phyloP scores from a whole-genome alignment of 2,329 filamentous ascomycete genomes.

The Elsinoe fawcettii region DNA sequence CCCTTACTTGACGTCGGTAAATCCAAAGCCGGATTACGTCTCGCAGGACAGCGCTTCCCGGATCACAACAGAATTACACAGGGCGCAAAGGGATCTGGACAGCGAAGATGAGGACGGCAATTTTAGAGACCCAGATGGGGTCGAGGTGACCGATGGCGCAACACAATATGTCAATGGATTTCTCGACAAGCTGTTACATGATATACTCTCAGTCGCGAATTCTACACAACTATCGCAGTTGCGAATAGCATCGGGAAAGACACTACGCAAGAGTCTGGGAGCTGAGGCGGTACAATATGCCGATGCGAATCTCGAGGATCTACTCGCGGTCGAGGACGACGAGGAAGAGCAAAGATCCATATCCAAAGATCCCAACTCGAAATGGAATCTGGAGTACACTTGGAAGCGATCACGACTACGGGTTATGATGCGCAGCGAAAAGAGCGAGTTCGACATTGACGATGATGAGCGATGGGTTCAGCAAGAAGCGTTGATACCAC shows the following conservation, averaged over 20 bases:
- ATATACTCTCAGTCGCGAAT: constrained; percentile 71
- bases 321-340: constrained; percentile 64
- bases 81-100: constrained; percentile 64
- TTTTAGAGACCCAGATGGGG: constrained; percentile 54
- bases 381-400: constrained; percentile 84
- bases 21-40: constrained; percentile 78
- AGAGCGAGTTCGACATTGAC: constrained; percentile 96
- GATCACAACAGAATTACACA: constrained; percentile 82
- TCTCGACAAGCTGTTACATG: constrained; percentile 86
- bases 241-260: constrained; percentile 73
- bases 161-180: constrained; percentile 81
- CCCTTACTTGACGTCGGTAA: constrained; percentile 25
- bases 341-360: constrained; percentile 32
- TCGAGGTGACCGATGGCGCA: constrained; percentile 63
- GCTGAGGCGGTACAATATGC: constrained; percentile 75
- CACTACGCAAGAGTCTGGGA: constrained; percentile 82
- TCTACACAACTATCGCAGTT: constrained; percentile 69
- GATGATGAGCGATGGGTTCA: constrained; percentile 87
- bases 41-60: constrained; percentile 81
- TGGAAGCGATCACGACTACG: constrained; percentile 90
- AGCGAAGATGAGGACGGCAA: constrained; percentile 45
- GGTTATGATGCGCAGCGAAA: constrained; percentile 96
- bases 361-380: constrained; percentile 34
- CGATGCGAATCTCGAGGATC: constrained; percentile 80
- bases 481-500: constrained; percentile 60